Base-by-base conservation (phyloP, 2,329 filamentous ascomycete species). In the Meredithiella fracta region DNA sequence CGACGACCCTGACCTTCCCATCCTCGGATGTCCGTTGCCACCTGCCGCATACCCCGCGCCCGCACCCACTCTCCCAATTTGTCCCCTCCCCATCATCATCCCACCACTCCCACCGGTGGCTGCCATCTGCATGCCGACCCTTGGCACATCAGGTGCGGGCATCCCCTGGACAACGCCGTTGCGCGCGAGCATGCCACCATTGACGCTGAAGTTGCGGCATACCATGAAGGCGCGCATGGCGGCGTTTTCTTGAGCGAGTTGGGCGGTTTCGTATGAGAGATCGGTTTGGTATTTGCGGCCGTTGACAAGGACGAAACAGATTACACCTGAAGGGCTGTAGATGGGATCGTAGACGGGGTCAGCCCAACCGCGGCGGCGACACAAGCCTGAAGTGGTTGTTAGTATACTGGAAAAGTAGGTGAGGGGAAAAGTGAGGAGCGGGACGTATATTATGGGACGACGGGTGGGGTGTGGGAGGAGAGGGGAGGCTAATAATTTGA, bases 181-280 rank as follows among this genome's bases (percentile, higher is more conserved):
- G 61, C 79, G 77, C 60, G 79, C 80, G 60, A 83, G 73, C 88
- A 94, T 95, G 67, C 91, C 91, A 64, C 94, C 89, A 67, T 95
- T 96, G 68, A 94, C 86, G 56, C 88, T 94, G 72, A 96, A 96
- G 75, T 95, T 95, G 61, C 89, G 85, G 75, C 91, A 96, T 62
- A 96, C 92, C 80, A 95, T 91, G 70, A 95, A 97, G 58, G 91
- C 91, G 60, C 89, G 85, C 79, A 94, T 94, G 59, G 91, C 91
- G 25, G 91, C 91, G 64, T 91, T 92, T 69, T 97, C 90, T 66
- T 89, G 86, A 50, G 91, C 91, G 61, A 94, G 75, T 51, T 79
- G 74, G 67, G 91, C 86, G 60, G 84, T 86, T 67, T 86, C 82
- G 71, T 92, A 94, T 61, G 83, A 79, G 38, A 85, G 78, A 68